phyloP scores from a whole-genome alignment of 306 rosid species.

The Trifolium repens region DNA sequence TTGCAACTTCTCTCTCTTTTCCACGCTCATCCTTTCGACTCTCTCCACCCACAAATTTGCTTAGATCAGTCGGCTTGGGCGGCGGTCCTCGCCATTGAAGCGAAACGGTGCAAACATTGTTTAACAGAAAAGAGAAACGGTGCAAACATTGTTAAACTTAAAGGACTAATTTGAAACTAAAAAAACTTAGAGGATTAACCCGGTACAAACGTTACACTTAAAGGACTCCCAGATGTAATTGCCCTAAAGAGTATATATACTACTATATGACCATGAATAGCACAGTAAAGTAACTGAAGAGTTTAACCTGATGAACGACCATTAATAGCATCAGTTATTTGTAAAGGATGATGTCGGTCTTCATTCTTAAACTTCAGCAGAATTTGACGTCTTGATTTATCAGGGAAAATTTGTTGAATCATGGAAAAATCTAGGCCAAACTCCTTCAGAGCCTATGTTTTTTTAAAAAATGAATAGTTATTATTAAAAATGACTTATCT shows the following conservation, averaged over 20 bases:
- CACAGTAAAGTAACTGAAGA: slow-evolving; percentile 26
- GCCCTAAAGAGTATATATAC: not conserved
- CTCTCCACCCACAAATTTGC: too few relatives aligned
- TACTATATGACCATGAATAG: slow-evolving; percentile 6
- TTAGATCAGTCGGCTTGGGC: too few relatives aligned
- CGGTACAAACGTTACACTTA: too few relatives aligned
- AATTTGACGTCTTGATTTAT: slow-evolving; percentile 66
- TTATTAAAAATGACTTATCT: not conserved
- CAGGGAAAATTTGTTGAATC: slow-evolving; percentile 68
- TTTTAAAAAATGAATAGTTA: slow-evolving; percentile 12
- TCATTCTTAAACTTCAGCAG: slow-evolving; percentile 76
- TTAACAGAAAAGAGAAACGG: too few relatives aligned
- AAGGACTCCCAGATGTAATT: too few relatives aligned
- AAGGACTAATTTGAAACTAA: too few relatives aligned
- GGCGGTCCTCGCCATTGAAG: too few relatives aligned
- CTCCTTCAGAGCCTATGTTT: slow-evolving; percentile 65
- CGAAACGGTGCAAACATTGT: too few relatives aligned
- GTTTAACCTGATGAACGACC: slow-evolving; percentile 60
- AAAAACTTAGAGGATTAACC: too few relatives aligned
- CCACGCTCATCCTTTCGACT: too few relatives aligned
- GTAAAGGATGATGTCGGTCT: slow-evolving; percentile 66
- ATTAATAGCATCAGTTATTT: slow-evolving; percentile 57
- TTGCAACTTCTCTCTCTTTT: too few relatives aligned
- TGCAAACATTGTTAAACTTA: too few relatives aligned
- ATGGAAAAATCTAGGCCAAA: slow-evolving; percentile 74